Base-by-base conservation (phyloP, 176 grass and related monocot species). In the Cenchrus fungigraminus region DNA sequence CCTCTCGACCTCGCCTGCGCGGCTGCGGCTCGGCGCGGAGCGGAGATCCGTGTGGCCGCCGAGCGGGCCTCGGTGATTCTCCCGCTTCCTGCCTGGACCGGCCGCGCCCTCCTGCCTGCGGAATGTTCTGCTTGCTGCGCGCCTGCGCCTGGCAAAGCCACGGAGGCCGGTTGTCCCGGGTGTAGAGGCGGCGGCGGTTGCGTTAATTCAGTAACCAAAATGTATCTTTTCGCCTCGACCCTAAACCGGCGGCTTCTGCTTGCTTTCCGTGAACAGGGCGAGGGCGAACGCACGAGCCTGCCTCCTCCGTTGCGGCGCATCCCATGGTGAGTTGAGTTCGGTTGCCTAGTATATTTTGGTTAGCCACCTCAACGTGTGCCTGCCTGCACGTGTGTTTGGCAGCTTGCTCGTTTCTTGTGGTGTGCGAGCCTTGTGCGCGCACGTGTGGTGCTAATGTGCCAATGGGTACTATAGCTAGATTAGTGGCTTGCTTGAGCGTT, bases 251-350 rank as follows among this genome's bases (percentile, higher is more conserved):
- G 59, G 8, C n/a, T 47, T 47, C 13, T 29, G 62, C 66, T 40
- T 16, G 8, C 20, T 60, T 16, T 0, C 31, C 52, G 29, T 80
- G 68, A 47, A 80, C 56, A 89, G 87, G 12, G 10, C 12, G 85
- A 46, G 45, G 19, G 57, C 9, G 47, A 51, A 10, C 9, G 9
- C 2, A 42, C 22, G 9, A 66, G 67, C 12, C 19, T 78, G 63
- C 62, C 32, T 12, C 32, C n/a, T n/a, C 37, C 37, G 75, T 56
- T n/a, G 86, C 89, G 44, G 75, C 59, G 3, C 47, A 75, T 79
- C 83, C 34, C 77, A 91, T 91, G 89, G 89, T 91, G 80, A 91
- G 84, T 62, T 68, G 37, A 40, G 37, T 40, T 40, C 6, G 16
- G 2, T 59, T n/a, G 17, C 5, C 7, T 9, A 5, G 54, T 17